Evolutionary conservation across 1,139 yeast species (phyloP), one percentile per base, ranked within the genome.

Genomic region (Diutina neorugosa): DNA sequence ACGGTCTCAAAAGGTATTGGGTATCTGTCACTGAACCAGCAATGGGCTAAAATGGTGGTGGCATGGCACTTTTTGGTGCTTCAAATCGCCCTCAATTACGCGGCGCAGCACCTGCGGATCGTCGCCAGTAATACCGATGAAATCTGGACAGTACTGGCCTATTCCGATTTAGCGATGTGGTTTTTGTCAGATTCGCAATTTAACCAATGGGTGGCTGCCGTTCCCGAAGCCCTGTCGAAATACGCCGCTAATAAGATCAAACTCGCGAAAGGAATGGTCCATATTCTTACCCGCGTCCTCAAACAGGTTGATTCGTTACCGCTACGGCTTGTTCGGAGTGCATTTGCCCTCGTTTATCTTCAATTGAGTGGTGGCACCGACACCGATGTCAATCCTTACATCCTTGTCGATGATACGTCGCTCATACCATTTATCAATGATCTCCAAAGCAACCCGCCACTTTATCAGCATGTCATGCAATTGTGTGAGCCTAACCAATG

Each of bases 31-130:
- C 18, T 14, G 3, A 9, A n/a, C 18, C 19, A 8, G n/a, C 31
- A 21, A 9, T 44, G 50, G 50, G 50, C 50, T 2, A 46, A 46
- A 9, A 34, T 27, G 40, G 50, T 46, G 50, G 40, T 27, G 50
- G 50, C 40, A 18, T 46, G 50, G 50, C 27, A 46, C 21, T 46
- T 46, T 14, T 20, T 46, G 6, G 23, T 46, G 23, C 19, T 27
- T 12, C 50, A 46, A 16, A 19, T 27, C 3, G 20, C 21, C 27
- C 21, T 46, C n/a, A 46, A 46, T 18, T 25, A 46, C 11, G 50
- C 27, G 21, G 50, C 34, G 12, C 12, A 16, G 14, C n/a, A 27
- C 27, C 18, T 21, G 4, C 5, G 16, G 11, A 23, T 46, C 16
- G 50, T 27, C 21, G 50, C 50, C 21, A 18, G 27, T 23, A 20